phyloP scores from a whole-genome alignment of 1,284 basidiomycete species.

The Inonotus hispidus region DNA sequence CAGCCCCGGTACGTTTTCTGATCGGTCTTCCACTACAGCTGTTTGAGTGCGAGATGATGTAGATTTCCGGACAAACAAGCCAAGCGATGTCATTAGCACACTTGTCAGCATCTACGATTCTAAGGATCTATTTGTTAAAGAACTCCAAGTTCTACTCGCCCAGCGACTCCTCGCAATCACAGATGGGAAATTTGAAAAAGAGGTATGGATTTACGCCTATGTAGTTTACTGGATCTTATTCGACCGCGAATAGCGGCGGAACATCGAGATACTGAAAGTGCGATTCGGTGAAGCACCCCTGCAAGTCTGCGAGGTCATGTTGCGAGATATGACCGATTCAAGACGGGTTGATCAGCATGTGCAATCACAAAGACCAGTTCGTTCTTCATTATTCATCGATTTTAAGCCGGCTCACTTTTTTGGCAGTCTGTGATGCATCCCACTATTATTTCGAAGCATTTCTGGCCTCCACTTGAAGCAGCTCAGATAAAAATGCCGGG shows the following conservation, averaged over 20 bases:
- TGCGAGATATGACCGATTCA: constrained; percentile 92
- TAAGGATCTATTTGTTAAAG: constrained; percentile 90
- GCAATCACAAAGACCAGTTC: constrained; percentile 64
- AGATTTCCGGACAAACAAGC: constrained; percentile 87
- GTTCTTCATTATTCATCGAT: constrained; percentile 21
- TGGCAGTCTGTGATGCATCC: constrained; percentile 74
- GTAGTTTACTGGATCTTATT: not conserved
- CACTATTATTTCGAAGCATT: constrained; percentile 86
- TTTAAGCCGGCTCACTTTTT: constrained; percentile 5
- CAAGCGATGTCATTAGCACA: constrained; percentile 88
- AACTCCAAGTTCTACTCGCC: constrained; percentile 85
- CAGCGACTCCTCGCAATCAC: constrained; percentile 74
- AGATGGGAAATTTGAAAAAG: constrained; percentile 77
- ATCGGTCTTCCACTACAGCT: not conserved
- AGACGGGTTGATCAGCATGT: constrained; percentile 81
- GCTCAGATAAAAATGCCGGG: constrained; percentile 76
- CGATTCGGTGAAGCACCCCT: constrained; percentile 88
- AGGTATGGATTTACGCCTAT: constrained; percentile 48
- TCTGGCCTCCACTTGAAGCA: constrained; percentile 83
- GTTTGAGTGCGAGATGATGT: not conserved
- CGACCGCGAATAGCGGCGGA: constrained; percentile 61
- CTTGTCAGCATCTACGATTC: constrained; percentile 95
- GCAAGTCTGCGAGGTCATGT: constrained; percentile 94
- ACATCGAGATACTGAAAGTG: constrained; percentile 88
- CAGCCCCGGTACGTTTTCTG: constrained; percentile 58